Conservation (phyloP, 768 basidiomycete genomes). For the Podaxis sp. region DNA sequence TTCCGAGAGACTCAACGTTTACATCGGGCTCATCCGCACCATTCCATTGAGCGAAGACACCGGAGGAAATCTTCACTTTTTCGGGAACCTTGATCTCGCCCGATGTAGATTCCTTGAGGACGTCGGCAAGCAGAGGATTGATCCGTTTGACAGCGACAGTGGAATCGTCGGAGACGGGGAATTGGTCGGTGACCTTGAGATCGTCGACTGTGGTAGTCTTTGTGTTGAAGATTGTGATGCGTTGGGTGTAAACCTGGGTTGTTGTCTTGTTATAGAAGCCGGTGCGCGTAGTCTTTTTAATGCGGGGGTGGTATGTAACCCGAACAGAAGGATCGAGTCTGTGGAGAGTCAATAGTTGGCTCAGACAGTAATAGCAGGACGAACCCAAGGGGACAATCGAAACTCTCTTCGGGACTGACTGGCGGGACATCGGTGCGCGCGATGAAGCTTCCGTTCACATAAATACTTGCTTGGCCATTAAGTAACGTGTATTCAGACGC, state of each 20-base stretch:
- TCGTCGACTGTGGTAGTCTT: constrained; percentile 30
- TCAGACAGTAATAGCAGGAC: constrained; percentile 13
- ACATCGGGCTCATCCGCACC: constrained; percentile 32
- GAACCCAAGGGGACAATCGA: constrained; percentile 47
- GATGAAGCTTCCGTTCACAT: constrained; percentile 58
- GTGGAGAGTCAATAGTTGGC: neutral
- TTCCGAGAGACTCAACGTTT: constrained; percentile 25
- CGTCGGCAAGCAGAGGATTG: constrained; percentile 25
- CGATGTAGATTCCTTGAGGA: constrained; percentile 12
- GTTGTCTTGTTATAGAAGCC: constrained; percentile 36
- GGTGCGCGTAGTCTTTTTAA: constrained; percentile 30
- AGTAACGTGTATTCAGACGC: constrained; percentile 54
- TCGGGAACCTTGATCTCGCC: constrained; percentile 17
- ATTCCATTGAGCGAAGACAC: constrained; percentile 39
- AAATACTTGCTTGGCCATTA: constrained; percentile 46
- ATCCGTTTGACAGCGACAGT: constrained; percentile 43
- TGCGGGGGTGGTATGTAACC: constrained; percentile 38
- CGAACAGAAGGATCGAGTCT: constrained; percentile 43
- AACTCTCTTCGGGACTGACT: constrained; percentile 43
- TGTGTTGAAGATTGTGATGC: constrained; percentile 41
- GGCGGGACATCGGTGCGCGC: constrained; percentile 42
- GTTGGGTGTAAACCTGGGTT: constrained; percentile 34
- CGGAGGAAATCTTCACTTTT: constrained; percentile 25
- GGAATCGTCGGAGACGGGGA: constrained; percentile 38
- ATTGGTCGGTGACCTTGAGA: constrained; percentile 39